phyloP scores from a whole-genome alignment of 371 early-diverging fungal species.

The Sporodiniella umbellata region DNA sequence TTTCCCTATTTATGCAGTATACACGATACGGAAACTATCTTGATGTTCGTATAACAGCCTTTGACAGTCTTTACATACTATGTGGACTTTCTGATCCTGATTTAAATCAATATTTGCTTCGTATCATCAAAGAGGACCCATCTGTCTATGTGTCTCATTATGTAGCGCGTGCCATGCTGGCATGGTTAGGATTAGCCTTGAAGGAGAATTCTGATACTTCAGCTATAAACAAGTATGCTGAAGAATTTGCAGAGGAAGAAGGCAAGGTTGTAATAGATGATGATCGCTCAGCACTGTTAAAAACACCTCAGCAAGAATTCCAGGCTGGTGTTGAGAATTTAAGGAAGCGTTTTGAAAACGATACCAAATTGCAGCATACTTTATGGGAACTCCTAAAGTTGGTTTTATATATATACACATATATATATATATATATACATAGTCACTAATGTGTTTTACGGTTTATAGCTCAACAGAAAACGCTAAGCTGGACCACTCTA shows the following conservation, averaged over 20 bases:
- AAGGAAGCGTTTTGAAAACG: slow-evolving; percentile 35
- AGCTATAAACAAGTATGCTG: slow-evolving; percentile 13
- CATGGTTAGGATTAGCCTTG: slow-evolving; percentile 53
- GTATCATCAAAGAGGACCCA: slow-evolving; percentile 60
- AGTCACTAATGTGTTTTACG: too few species aligned
- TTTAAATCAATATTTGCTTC: slow-evolving; percentile 49
- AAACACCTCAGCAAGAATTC: slow-evolving; percentile 33
- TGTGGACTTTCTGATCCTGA: slow-evolving; percentile 52
- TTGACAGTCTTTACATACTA: slow-evolving; percentile 63
- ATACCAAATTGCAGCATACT: slow-evolving; percentile 33
- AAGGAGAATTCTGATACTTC: slow-evolving; percentile 19
- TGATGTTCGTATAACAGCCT: slow-evolving; percentile 61
- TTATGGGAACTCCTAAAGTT: slow-evolving; percentile 46
- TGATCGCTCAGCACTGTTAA: slow-evolving; percentile 16
- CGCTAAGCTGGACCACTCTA: slow-evolving; percentile 47
- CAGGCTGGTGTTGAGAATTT: slow-evolving; percentile 30
- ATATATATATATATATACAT: neutral
- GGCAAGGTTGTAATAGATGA: slow-evolving; percentile 37
- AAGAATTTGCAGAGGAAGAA: slow-evolving; percentile 52
- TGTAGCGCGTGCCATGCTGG: slow-evolving; percentile 42
- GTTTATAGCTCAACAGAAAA: slow-evolving; percentile 27
- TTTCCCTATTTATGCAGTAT: slow-evolving; percentile 61
- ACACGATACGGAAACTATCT: slow-evolving; percentile 65
- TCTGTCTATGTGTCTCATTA: slow-evolving; percentile 53
- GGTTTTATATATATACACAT: neutral